Base-by-base conservation (phyloP, 352 stramenopile species). In the Aphanomyces euteiches region DNA sequence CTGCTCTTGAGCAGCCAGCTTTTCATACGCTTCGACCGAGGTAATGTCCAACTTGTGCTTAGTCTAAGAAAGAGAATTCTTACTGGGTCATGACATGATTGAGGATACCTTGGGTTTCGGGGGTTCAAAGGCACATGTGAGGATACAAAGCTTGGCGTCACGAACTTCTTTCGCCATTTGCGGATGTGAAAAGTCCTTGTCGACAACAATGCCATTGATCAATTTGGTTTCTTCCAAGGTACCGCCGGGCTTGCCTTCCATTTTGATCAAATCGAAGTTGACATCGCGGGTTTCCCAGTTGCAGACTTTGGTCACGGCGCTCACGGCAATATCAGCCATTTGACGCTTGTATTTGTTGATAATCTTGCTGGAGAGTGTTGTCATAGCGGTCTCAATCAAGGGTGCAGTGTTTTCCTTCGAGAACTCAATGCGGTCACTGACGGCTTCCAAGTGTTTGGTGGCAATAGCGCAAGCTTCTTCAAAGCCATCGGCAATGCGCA, bases 1-100 rank as follows among this genome's bases (percentile, higher is more conserved):
- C 83, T 99, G 96, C 80, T 99, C 98, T 72, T 98, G 90, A 72
- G 95, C 78, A 80, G 98, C 97, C 5, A 99, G 85, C 75, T 95
- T 86, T 70, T 98, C 90, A 78, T 99, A 99, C 7, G 96, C 96
- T 75, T 99, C 97, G 36, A 94, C 95, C 41, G 92, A 98, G 53
- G 90, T 97, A 78, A 99, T 99, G 78, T 99, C 96, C 39, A 99
- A 83, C 88, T 99, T 98, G 86, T 99, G 97, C 81, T 99, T 99
- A 34, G 97, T 99, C 84, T 69, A 58, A 48, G 38, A 19, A 28
- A 39, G n/a, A 37, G 0, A 28, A 58, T 13, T 1, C 28, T n/a
- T 53, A 58, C 2, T 65, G 17, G 19, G 13, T 48, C 57, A 61
- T 5, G 17, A 71, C 36, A 72, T 28, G 15, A 28, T 69, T 70